Base-by-base conservation (phyloP, 2,329 filamentous ascomycete genomes). In the Penicillium sp. region DNA sequence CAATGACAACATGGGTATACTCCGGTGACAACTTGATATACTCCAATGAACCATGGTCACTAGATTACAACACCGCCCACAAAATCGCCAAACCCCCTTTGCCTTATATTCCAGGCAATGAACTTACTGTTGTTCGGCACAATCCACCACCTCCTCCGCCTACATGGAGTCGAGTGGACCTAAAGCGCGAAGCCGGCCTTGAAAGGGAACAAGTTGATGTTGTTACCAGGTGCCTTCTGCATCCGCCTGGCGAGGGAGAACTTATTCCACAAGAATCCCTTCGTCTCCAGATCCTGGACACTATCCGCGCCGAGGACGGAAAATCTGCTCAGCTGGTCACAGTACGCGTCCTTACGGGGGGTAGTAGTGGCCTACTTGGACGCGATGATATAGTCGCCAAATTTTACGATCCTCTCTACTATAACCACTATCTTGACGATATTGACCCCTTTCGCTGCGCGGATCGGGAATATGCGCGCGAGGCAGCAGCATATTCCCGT, bases 391-490 rank as follows among this genome's bases (percentile, higher is more conserved):
- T 35, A 18, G 28, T 49, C 9, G 47, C 47, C n/a, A 35, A 46
- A 18, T 23, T 49, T 35, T 35, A 49, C n/a, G 47, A 49, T 35
- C 47, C 47, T n/a, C 28, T 49, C 3, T 49, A 49, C 18, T 35
- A 49, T 49, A 35, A 49, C 28, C 47, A 49, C 23, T 49, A 49
- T 49, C 9, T 16, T n/a, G 28, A 49, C 47, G 47, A 49, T 9
- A 20, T 49, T 49, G 23, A 28, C 23, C 24, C 47, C 23, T 49
- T 30, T 30, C 47, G 20, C 47, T 49, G 47, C 47, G 28, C 24
- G 1, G 47, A 35, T 20, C 23, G 23, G 18, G n/a, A 35, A 49
- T 49, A 49, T 23, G 8, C 43, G 43, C 43, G 20, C 3, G 43
- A 46, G 8, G 20, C 43, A 46, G 43, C 43, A 46, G 43, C 43